Evolutionary conservation across 805 yeast species (phyloP).

Genomic region (Sporopachydermia lactativora): DNA sequence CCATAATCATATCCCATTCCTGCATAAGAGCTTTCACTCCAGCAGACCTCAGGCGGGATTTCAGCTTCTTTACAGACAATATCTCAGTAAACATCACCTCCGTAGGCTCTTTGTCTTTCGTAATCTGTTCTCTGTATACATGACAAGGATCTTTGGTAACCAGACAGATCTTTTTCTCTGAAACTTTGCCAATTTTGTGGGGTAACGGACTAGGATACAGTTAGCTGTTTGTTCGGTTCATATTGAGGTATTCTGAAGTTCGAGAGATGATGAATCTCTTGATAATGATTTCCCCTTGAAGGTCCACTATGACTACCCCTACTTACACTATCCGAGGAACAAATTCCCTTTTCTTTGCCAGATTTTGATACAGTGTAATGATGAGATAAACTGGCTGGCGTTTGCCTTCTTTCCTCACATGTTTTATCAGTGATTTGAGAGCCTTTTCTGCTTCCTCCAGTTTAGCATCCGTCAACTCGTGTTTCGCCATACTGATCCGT

Average conservation of each 20-base stretch:
- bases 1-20: slow-evolving; percentile 53
- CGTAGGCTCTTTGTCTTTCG: slow-evolving; percentile 36
- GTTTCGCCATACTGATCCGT: neutral
- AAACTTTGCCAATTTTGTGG: slow-evolving; percentile 9
- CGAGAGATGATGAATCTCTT: no score
- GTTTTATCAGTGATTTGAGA: slow-evolving; percentile 17
- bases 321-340: slow-evolving; percentile 3
- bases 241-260: neutral
- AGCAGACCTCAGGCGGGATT: slow-evolving; percentile 28
- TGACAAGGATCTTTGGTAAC: slow-evolving; percentile 65
- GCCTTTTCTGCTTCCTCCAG: slow-evolving; percentile 12
- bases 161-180: slow-evolving; percentile 17
- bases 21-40: slow-evolving; percentile 33
- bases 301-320: no score
- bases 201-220: slow-evolving; percentile 6
- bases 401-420: slow-evolving; percentile 12
- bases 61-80: slow-evolving; percentile 42
- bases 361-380: neutral
- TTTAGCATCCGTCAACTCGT: neutral
- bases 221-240: neutral
- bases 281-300: no score
- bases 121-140: slow-evolving; percentile 35
- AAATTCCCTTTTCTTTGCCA: slow-evolving; percentile 2
- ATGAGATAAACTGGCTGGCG: slow-evolving; percentile 4
- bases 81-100: slow-evolving; percentile 50